These are phyloP conservation scores for Pichia heedii DNA, from an alignment of 805 yeast species.

Conservation along the genomic window DNA sequence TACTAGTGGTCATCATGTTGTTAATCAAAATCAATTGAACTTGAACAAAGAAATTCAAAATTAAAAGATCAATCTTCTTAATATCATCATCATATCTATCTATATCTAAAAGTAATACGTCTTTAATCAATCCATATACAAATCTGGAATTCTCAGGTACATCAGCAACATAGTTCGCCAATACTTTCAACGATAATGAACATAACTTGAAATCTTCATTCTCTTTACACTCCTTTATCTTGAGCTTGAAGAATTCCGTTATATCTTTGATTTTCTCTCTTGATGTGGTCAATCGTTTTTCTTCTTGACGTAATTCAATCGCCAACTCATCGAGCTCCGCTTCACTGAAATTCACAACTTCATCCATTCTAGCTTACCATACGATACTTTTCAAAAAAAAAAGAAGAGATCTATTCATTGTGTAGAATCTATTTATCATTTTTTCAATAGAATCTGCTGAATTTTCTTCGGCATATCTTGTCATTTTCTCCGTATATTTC, in stretches of 20 bases:
- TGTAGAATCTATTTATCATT: too few species aligned
- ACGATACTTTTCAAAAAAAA: too few species aligned
- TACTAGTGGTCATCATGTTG: conserved; percentile 6
- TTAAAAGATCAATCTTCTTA: too few species aligned
- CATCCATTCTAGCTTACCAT: too few species aligned
- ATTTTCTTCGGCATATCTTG: too few species aligned
- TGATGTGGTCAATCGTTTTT: conserved; percentile 1
- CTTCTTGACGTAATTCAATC: neutral
- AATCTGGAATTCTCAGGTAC: conserved; percentile 6
- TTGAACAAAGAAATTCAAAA: neutral
- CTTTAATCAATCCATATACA: neutral
- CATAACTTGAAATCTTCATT: neutral
- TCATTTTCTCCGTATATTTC: too few species aligned
- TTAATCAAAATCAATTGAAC: conserved; percentile 6
- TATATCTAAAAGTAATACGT: neutral
- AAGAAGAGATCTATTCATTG: too few species aligned
- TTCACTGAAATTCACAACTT: neutral
- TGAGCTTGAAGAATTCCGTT: neutral
- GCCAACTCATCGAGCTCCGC: conserved; percentile 2
- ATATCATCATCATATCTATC: neutral
- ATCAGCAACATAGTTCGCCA: conserved; percentile 15
- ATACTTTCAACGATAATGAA: conserved; percentile 5
- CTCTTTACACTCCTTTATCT: neutral
- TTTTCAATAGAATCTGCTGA: too few species aligned
- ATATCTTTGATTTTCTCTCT: neutral